Evolutionary conservation across 495 filamentous ascomycete species (phyloP).

Genomic region (Pyrenula massariospora): DNA sequence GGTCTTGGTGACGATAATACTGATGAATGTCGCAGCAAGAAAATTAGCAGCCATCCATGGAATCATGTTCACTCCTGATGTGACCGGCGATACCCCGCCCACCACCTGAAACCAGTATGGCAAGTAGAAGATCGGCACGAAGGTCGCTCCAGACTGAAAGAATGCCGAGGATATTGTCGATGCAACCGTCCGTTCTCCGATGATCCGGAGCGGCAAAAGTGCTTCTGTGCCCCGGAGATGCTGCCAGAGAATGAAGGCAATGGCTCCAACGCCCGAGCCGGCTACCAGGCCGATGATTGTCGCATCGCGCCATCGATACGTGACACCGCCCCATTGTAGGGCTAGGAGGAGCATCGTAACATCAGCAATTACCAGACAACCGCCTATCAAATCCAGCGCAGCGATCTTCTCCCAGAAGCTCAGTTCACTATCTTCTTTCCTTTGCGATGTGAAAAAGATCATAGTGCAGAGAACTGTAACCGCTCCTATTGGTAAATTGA

Average conservation of each 20-base stretch:
- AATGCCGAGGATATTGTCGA: neutral
- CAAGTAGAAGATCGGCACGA: slow-evolving; percentile 15
- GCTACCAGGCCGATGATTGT: neutral
- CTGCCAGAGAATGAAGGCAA: neutral
- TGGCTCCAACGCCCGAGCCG: neutral
- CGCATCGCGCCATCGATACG: slow-evolving; percentile 30
- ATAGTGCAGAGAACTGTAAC: slow-evolving; percentile 32
- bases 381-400: slow-evolving; percentile 26
- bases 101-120: slow-evolving; percentile 28
- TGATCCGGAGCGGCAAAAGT: neutral
- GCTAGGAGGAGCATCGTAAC: slow-evolving; percentile 46
- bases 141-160: neutral
- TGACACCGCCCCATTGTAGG: slow-evolving; percentile 47
- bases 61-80: slow-evolving; percentile 11
- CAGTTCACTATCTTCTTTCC: slow-evolving; percentile 2
- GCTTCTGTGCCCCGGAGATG: neutral
- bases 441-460: slow-evolving; percentile 30
- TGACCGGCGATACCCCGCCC: slow-evolving; percentile 13
- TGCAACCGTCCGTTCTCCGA: neutral
- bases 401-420: neutral
- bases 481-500: slow-evolving; percentile 32
- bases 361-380: slow-evolving; percentile 35
- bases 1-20: slow-evolving; percentile 4
- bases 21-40: slow-evolving; percentile 2
- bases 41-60: slow-evolving; percentile 1